Percentiles rank a stretch among this genome's conserved stretches.
Evolutionary conservation across 2,329 filamentous ascomycete species (phyloP).

Genomic region (Helotiales sp.): DNA sequence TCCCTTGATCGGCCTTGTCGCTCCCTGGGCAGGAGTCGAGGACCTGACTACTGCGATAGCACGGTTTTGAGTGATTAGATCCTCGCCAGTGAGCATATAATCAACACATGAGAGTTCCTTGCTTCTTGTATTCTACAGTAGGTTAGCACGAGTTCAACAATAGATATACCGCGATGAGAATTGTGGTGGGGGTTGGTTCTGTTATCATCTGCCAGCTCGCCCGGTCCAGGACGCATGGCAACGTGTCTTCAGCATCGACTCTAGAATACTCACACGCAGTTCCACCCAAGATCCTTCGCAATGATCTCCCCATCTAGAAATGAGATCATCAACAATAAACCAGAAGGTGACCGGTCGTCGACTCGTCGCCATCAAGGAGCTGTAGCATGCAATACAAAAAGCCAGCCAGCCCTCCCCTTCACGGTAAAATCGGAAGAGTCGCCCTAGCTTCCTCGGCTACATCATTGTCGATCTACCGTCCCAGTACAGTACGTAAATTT

Average conservation of each 20-base stretch:
- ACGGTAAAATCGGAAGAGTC: background rate
- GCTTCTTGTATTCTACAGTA: background rate
- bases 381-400: background rate
- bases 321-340: background rate
- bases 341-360: background rate
- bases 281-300: too few relatives aligned
- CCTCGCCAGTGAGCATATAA: too few relatives aligned
- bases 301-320: background rate
- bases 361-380: background rate
- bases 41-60: too few relatives aligned
- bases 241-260: background rate
- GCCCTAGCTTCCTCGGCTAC: constrained; percentile 1
- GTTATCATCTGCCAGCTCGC: background rate
- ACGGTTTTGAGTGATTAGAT: too few relatives aligned
- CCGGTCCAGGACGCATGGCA: too few relatives aligned
- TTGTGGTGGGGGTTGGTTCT: background rate
- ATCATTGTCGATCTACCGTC: background rate
- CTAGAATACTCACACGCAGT: too few relatives aligned
- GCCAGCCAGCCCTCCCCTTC: background rate
- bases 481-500: background rate
- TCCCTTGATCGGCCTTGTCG: too few relatives aligned
- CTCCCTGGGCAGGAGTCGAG: too few relatives aligned
- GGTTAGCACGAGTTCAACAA: background rate
- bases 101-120: background rate
- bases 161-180: background rate